A percentile compares a stretch with the other conserved stretches of the same genome.
These are phyloP conservation scores for Ilex aquifolium DNA, from an alignment of 257 asterid species.

Conservation along the genomic window DNA sequence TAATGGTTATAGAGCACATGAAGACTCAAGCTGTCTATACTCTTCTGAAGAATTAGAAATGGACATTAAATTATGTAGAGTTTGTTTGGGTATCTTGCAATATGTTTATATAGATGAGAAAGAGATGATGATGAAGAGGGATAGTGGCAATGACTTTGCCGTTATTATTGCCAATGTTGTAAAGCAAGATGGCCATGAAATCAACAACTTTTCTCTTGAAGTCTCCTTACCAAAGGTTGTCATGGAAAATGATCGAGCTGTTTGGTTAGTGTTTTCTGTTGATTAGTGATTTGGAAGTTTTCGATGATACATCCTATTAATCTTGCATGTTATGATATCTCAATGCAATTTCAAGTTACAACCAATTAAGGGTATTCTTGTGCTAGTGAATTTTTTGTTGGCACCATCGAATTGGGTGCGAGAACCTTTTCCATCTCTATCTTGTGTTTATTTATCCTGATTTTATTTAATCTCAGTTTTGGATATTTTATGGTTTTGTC, in stretches of 20 bases:
- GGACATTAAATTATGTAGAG: slow-evolving; percentile 42
- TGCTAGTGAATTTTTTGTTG: not conserved
- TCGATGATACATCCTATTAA: not conserved
- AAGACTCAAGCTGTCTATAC: slow-evolving; percentile 15
- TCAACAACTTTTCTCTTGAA: slow-evolving; percentile 63
- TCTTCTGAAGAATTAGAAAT: slow-evolving; percentile 23
- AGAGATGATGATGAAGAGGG: slow-evolving; percentile 39
- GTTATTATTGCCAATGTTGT: slow-evolving; percentile 39
- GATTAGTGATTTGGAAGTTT: slow-evolving; percentile 11
- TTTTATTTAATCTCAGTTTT: not conserved
- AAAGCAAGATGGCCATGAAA: slow-evolving; percentile 45
- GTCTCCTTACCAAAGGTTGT: slow-evolving; percentile 63
- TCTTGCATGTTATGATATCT: not conserved
- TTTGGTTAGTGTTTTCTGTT: slow-evolving; percentile 48
- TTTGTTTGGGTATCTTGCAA: slow-evolving; percentile 74
- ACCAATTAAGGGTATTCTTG: not conserved
- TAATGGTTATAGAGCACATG: slow-evolving; percentile 18
- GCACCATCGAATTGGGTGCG: not conserved
- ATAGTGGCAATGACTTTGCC: slow-evolving; percentile 48
- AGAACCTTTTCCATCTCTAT: not conserved
- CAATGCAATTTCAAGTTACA: not conserved
- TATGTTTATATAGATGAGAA: slow-evolving; percentile 43
- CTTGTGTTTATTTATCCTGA: not conserved
- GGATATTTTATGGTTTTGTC: not conserved
- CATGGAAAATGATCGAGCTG: slow-evolving; percentile 57